Evolutionary conservation across 2,329 filamentous ascomycete species (phyloP), one percentile per base, ranked within the genome.

Genomic region (Penicillium aurantiogriseum): DNA sequence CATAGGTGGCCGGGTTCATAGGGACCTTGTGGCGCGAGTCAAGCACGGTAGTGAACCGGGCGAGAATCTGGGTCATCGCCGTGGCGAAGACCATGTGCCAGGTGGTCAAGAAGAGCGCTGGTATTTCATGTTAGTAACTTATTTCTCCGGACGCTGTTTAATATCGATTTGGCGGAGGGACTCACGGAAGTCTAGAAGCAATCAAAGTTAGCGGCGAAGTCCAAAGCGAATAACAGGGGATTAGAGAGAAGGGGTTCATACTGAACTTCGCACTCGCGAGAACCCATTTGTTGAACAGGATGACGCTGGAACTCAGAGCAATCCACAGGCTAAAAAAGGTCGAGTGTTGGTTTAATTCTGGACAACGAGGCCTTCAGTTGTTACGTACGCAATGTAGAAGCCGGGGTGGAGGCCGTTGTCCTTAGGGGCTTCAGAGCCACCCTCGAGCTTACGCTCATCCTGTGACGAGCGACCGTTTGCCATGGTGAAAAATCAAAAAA

Each of bases 231-330:
- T 40, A 33, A 27, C 23, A 15, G 15, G 29, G 21, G 33, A 31
- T 15, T 13, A 21, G 44, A 48, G 6, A 33, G 39, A 23, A 45
- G 39, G 29, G 13, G 7, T 25, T 15, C 87, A 81, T 84, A 91
- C 88, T 84, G 81, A 97, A 97, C 63, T 90, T 83, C 60, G 89
- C 84, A 27, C 88, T 91, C 68, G 91, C 86, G 60, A 97, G 83
- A 71, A 97, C 91, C 87, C 90, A 96, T 85, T 97, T 97, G 87
- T 97, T 97, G 87, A 97, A 97, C 59, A 97, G 83, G 75, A 97
- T 97, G 73, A 97, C 91, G 68, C 88, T 91, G 29, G 91, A 96
- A 70, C 90, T 95, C 75, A 96, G 83, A 57, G 86, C 81, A 75
- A 97, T 97, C 93, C 93, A 97, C 66, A 87, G 82, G 67, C 92